Base-by-base conservation (phyloP, 192 early-diverging fungal genomes). In the Polychytrium aggregatum region DNA sequence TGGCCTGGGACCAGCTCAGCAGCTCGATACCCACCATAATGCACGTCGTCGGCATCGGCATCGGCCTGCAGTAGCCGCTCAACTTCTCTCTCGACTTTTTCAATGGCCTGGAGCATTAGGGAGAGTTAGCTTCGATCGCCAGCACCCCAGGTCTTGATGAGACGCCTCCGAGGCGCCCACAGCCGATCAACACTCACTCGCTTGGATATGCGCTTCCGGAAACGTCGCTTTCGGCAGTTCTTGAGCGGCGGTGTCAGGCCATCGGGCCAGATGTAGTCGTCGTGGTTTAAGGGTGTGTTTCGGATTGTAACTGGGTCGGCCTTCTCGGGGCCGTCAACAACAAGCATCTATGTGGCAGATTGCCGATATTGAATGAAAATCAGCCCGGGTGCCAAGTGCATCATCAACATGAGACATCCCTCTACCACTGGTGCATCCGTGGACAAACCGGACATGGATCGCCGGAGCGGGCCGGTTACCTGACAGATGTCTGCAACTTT, bases 401-500 rank as follows among this genome's bases (percentile, higher is more conserved):
- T n/a, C n/a, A n/a, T n/a, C n/a, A n/a, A n/a, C n/a, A n/a, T n/a
- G n/a, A n/a, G n/a, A n/a, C 56, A 57, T 31, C 57, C 39, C 34
- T n/a, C n/a, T n/a, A n/a, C n/a, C n/a, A n/a, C n/a, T n/a, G n/a
- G n/a, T n/a, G n/a, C n/a, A n/a, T n/a, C n/a, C n/a, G n/a, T n/a
- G n/a, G n/a, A n/a, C n/a, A n/a, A n/a, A n/a, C n/a, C n/a, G n/a
- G n/a, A n/a, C n/a, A n/a, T n/a, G n/a, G n/a, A n/a, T n/a, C n/a
- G n/a, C n/a, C n/a, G n/a, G 14, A 52, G 50, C 1, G 52, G 50
- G 2, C 52, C 34, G 17, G 52, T 28, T 64, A 91, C 79, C 67
- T 91, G 88, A 0, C 77, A 84, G 27, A 92, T 85, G 55, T 90
- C 86, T 17, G 78, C 81, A 33, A 88, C 74, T 49, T 92, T 92